These are phyloP conservation scores for Fusarium poae DNA, from an alignment of 2,329 filamentous ascomycete genomes.

Conservation along the genomic window DNA sequence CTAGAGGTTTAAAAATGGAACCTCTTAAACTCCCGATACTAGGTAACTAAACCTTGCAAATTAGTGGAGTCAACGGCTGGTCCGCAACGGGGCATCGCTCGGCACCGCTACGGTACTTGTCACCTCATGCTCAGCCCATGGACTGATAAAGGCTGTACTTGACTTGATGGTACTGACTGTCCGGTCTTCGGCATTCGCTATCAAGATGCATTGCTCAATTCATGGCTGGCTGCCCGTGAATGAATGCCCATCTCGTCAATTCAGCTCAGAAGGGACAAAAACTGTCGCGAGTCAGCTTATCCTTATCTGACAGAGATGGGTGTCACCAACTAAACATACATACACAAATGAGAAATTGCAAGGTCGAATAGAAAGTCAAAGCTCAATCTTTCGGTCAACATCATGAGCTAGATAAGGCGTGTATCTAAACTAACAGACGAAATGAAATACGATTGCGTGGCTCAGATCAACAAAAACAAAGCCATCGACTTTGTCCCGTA, in stretches of 20 bases:
- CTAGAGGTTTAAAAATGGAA: conserved; percentile 18
- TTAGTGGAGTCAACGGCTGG: conserved; percentile 35
- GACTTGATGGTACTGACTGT: neutral
- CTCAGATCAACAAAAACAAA: conserved; percentile 11
- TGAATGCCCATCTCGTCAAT: conserved; percentile 4
- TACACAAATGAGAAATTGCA: neutral
- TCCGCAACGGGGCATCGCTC: conserved; percentile 44
- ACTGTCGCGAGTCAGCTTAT: conserved; percentile 46
- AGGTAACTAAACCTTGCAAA: conserved; percentile 20
- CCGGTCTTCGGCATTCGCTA: neutral
- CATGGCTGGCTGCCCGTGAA: conserved; percentile 17
- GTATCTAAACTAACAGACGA: neutral
- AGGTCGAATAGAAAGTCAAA: neutral
- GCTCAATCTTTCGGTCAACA: conserved; percentile 33
- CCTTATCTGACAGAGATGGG: conserved; percentile 14
- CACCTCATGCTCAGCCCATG: conserved; percentile 45
- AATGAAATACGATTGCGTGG: conserved; percentile 1
- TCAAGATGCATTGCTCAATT: neutral
- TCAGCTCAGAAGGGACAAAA: conserved; percentile 36
- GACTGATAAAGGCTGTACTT: conserved; percentile 18
- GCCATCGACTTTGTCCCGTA: neutral
- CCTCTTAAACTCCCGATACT: conserved; percentile 21
- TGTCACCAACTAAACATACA: neutral
- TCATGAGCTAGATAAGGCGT: conserved; percentile 11
- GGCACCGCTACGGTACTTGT: conserved; percentile 47